Evolutionary conservation across 2,329 filamentous ascomycete genomes (phyloP), one percentile per base, ranked within the genome.

Genomic region (Teratosphaeria gauchensis): DNA sequence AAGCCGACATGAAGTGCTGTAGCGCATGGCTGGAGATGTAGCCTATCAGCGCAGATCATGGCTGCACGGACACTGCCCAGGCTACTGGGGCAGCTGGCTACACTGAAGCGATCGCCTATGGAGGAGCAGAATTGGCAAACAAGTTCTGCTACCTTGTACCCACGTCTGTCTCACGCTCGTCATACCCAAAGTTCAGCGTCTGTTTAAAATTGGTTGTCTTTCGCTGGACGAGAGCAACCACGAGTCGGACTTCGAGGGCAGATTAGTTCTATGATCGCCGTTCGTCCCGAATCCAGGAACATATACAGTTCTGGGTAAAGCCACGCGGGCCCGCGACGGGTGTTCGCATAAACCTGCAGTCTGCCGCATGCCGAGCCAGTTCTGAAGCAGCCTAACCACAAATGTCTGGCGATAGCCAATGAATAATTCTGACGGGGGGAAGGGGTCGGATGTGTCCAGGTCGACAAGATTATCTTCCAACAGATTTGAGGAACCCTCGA

Each of bases 281-380:
- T 53, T 55, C 46, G 24, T 56, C 46, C 55, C 30, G 19, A 33
- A 7, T 24, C 42, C 42, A 48, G 42, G 42, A 48, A 33, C 54
- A 56, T 30, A 14, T 24, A 32, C 57, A 31, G 33, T 56, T 56
- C 58, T 57, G 51, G 55, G 58, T 46, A 57, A 38, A 57, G 58
- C 59, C 59, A 61, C 59, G 59, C 59, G 53, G 56, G 31, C 55
- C 51, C 35, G 42, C 31, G 54, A 51, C 59, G 57, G 59, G 33
- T 59, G 54, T 55, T 46, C 42, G 57, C 59, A 55, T 46, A 5
- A 11, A 9, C 28, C 56, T 61, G 59, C 57, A 52, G 38, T n/a
- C n/a, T 24, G 16, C 59, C 59, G 54, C 54, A 38, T 14, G 54
- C 59, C 59, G 59, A 61, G 59, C 59, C 59, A 61, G 28, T 19